Evolutionary conservation across 2,329 filamentous ascomycete genomes (phyloP), one percentile per base, ranked within the genome.

Genomic region (Nakataea oryzae): DNA sequence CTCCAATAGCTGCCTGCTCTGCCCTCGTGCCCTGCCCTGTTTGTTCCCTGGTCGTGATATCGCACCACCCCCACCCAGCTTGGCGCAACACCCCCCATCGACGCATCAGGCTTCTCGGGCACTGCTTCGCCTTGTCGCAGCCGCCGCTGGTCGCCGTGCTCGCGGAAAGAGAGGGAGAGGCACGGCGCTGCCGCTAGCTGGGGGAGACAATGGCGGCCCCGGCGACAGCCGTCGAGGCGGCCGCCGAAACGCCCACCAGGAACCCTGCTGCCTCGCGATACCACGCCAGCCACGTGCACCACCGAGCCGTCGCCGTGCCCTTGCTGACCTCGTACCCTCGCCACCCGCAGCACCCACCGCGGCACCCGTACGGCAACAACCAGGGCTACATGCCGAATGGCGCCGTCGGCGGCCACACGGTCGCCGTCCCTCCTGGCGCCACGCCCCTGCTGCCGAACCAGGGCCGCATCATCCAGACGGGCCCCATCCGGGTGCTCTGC

Each of bases 361-460:
- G 75, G 62, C 74, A 74, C 63, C 68, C 74, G 50, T 79, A 74
- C 70, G 71, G 76, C 75, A 81, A 76, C 73, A 79, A 78, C 71
- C 74, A 75, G 68, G 80, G 80, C 74, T 87, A 86, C 74, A 76
- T 87, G 72, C 81, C 84, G 69, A 88, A 88, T 75, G 86, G 85
- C 72, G 81, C 80, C 66, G 74, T 76, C 63, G 75, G 73, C 60
- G 71, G 69, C 65, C 75, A 78, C 61, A 71, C 74, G 56, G 73
- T 78, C 65, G 73, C 83, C 57, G 75, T 79, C 64, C 81, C 81
- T 66, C 78, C 83, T 54, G 85, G 85, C 71, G 85, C 85, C 67
- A 81, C 83, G 56, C 86, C 86, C 66, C 82, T 88, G 62, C 78
- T 88, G 63, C 86, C 86, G 62, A 88, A 88, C 73, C 85, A 88